These are phyloP conservation scores for Gelatoporia subvermispora DNA, from an alignment of 768 basidiomycete genomes.

Conservation along the genomic window DNA sequence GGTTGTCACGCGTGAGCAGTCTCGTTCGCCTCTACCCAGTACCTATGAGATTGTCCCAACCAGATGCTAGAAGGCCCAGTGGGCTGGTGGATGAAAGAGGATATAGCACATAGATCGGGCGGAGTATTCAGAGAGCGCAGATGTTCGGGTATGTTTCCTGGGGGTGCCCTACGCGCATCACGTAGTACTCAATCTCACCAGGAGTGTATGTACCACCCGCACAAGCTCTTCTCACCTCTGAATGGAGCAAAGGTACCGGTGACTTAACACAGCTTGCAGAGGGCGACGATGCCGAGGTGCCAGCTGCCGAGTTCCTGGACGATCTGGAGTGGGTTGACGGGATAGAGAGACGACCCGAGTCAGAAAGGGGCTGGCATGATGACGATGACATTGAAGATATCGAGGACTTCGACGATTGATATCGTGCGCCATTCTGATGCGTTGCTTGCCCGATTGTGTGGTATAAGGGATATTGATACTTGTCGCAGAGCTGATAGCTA, in stretches of 20 bases:
- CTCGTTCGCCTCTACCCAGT: background rate
- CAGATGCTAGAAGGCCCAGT: background rate
- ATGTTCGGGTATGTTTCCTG: conserved; percentile 10
- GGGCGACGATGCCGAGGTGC: conserved; percentile 9
- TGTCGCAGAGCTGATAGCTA: too few relatives aligned
- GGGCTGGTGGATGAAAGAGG: conserved; percentile 47
- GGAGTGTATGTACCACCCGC: conserved; percentile 21
- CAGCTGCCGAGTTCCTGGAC: background rate
- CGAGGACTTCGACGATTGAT: background rate
- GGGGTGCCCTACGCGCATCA: conserved; percentile 4
- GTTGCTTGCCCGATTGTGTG: too few relatives aligned
- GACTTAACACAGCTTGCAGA: conserved; percentile 18
- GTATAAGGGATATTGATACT: too few relatives aligned
- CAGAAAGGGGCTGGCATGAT: conserved; percentile 27
- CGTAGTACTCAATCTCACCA: conserved; percentile 1
- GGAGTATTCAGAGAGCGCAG: conserved; percentile 52
- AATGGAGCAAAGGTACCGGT: conserved; percentile 28
- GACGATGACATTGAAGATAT: conserved; percentile 34
- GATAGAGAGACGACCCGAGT: conserved; percentile 25
- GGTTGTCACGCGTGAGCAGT: conserved; percentile 40
- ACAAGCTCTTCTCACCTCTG: conserved; percentile 49
- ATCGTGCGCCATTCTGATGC: too few relatives aligned
- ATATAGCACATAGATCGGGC: conserved; percentile 55
- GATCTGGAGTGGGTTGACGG: too few relatives aligned
- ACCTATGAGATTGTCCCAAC: too few relatives aligned